A percentile compares a stretch with the other conserved stretches of the same genome.
These are phyloP conservation scores for Tuber borchii DNA, from an alignment of 495 filamentous ascomycete species.

Conservation along the genomic window DNA sequence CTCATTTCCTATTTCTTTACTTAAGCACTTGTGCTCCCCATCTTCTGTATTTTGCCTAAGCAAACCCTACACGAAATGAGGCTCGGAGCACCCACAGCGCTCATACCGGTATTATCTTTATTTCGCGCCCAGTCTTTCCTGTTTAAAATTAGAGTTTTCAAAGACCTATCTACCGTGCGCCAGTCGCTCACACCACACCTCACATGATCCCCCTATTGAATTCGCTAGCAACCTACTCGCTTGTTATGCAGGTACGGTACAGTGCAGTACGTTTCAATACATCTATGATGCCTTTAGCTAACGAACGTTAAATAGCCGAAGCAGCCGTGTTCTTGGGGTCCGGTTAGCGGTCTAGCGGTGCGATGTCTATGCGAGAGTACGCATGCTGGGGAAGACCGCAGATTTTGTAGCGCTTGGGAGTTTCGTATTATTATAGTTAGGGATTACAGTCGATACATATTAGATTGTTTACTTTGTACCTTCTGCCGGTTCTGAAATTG, in stretches of 20 bases:
- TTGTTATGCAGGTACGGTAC: not conserved
- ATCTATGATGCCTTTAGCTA: not conserved
- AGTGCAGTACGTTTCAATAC: not conserved
- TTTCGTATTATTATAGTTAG: not conserved
- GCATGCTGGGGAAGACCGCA: not conserved
- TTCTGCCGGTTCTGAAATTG: not conserved
- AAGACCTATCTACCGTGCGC: not conserved
- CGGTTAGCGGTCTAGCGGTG: not conserved
- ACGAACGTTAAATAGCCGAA: not conserved
- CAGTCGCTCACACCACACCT: not conserved
- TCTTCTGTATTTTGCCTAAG: not conserved
- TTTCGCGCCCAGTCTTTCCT: not conserved
- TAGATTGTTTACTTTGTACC: not conserved
- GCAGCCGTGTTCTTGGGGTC: not conserved
- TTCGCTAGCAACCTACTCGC: not conserved
- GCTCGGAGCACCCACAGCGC: not conserved
- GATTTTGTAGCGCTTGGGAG: not conserved
- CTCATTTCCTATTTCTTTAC: not conserved
- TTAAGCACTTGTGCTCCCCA: not conserved
- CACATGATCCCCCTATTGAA: not conserved
- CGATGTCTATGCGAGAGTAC: not conserved
- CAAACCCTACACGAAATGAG: not conserved
- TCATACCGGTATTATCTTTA: not conserved
- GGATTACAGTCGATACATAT: not conserved
- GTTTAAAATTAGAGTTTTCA: conserved; percentile 1